Conservation (phyloP, 257 asterid species). For the Verbena officinalis region DNA sequence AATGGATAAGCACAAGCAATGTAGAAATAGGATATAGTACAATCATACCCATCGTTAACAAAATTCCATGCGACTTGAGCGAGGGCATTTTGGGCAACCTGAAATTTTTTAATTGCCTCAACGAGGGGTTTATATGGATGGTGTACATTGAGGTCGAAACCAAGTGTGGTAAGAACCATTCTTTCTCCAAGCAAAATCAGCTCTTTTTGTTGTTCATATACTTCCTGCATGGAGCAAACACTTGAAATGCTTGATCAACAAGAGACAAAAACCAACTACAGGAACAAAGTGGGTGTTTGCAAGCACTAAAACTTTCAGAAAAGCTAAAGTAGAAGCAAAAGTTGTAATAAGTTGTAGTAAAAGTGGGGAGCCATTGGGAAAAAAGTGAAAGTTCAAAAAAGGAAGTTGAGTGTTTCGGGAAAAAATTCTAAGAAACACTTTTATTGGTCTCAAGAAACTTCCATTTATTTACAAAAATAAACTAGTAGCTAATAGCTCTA, state of each 20-base stretch:
- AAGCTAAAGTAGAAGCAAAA: too few species aligned
- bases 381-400: too few species aligned
- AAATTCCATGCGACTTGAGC: slow-evolving; percentile 99
- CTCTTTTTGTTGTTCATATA: slow-evolving; percentile 91
- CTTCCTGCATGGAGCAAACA: slow-evolving; percentile 63
- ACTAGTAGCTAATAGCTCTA: too few species aligned
- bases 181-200: slow-evolving; percentile 81
- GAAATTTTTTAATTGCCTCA: slow-evolving; percentile 84
- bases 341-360: too few species aligned
- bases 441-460: too few species aligned
- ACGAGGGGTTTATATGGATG: slow-evolving; percentile 98
- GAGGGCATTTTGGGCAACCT: slow-evolving; percentile 90
- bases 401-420: too few species aligned
- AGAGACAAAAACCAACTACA: background rate
- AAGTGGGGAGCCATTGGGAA: too few species aligned
- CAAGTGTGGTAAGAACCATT: slow-evolving; percentile 89
- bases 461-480: too few species aligned
- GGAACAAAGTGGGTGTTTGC: too few species aligned
- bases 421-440: too few species aligned
- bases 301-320: too few species aligned
- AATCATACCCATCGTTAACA: slow-evolving; percentile 97
- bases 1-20: slow-evolving; percentile 44
- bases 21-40: slow-evolving; percentile 25
- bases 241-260: slow-evolving; percentile 20
- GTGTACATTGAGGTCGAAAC: slow-evolving; percentile 76